Evolutionary conservation across 2,329 filamentous ascomycete genomes (phyloP), one percentile per base, ranked within the genome.

Genomic region (Colletotrichum orbiculare): DNA sequence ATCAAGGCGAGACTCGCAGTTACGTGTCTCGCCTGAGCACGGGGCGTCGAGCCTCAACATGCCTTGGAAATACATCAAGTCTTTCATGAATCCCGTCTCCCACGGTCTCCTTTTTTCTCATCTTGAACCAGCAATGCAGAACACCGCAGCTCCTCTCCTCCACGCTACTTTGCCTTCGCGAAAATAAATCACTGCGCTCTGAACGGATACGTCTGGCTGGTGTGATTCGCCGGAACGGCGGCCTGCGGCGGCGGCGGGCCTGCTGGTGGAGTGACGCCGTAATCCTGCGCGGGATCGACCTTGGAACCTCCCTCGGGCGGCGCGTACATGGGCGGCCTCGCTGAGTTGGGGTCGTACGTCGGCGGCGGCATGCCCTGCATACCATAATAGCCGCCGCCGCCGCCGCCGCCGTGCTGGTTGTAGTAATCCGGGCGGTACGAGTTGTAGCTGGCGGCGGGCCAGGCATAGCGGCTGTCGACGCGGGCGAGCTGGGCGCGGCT

Each of bases 311-410:
- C 83, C 2, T 77, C 76, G 8, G 83, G 82, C 50, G 83, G 77
- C 45, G 84, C 81, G 72, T 89, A 89, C 71, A 83, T 76, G 8
- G 86, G 86, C 60, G 86, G 86, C 35, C 85, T 78, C 12, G 76
- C 71, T 6, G 76, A 72, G 69, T 79, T 83, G 6, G 85, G 84
- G 68, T 89, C 86, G 72, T 89, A 89, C 57, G 87, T 82, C 15
- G 85, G 85, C 54, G 85, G 85, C 54, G 83, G 79, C 79, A 85
- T 82, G 56, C 80, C 70, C 67, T 86, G 76, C 84, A 88, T 86
- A 67, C 78, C 79, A 71, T 83, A 81, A 15, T 61, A 71, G 59
- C 71, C 67, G 48, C 46, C 17, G 17, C 17, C 67, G 48, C 46
- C 43, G 4, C 39, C 48, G 63, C 33, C 25, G 4, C 25, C 25